A percentile compares a stretch with the other conserved stretches of the same genome.
Conservation (phyloP, 164 flowering plant species). For the Vitis rupestris region DNA sequence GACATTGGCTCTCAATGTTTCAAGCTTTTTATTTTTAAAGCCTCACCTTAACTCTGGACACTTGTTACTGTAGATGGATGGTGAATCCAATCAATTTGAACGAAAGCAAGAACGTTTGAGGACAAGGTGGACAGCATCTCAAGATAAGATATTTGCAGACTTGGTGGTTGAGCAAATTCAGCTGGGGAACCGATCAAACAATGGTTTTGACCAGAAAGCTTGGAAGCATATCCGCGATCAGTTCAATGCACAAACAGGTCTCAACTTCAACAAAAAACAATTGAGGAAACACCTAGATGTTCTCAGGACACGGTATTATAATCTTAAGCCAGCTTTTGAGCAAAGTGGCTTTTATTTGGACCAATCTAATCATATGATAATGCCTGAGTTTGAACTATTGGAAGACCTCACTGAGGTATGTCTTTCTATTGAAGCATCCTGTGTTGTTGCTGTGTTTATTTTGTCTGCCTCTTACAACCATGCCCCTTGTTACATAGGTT, state of each 20-base stretch:
- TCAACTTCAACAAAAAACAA: constrained; percentile 14
- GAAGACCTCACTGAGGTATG: constrained; percentile 16
- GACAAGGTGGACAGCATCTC: constrained; percentile 18
- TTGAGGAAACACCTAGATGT: constrained; percentile 19
- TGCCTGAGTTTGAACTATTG: constrained; percentile 12
- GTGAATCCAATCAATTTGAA: constrained; percentile 4
- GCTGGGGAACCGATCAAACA: constrained; percentile 12
- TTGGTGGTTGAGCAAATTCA: constrained; percentile 19
- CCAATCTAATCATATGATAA: constrained; percentile 4
- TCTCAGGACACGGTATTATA: constrained; percentile 16
- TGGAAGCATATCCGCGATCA: constrained; percentile 15
- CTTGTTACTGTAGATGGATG: constrained; percentile 9
- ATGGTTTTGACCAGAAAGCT: constrained; percentile 13
- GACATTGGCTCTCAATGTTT: background rate
- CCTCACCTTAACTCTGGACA: background rate
- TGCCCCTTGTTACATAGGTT: background rate
- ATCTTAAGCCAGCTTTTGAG: constrained; percentile 12
- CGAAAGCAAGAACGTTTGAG: constrained; percentile 16
- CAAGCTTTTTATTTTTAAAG: constrained; percentile 6
- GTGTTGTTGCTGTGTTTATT: background rate
- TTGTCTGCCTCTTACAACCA: background rate
- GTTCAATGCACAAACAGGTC: constrained; percentile 18
- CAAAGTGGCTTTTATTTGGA: constrained; percentile 14
- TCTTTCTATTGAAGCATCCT: background rate
- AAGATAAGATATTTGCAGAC: constrained; percentile 18